Evolutionary conservation across 129 eudicot genomes (phyloP).

Genomic region (Daucus carota): DNA sequence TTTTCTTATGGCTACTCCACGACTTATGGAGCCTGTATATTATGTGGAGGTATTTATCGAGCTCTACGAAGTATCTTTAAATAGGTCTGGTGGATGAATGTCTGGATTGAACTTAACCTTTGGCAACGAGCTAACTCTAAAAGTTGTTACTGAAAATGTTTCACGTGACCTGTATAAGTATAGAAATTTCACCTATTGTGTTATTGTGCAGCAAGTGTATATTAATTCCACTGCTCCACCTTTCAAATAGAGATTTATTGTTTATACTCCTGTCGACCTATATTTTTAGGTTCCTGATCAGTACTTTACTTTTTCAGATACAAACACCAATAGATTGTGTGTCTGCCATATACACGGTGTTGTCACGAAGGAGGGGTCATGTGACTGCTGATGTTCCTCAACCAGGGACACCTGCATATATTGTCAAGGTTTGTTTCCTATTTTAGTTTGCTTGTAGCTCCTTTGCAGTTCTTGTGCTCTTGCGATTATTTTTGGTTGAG

Average conservation of each 20-base stretch:
- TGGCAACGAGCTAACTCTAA: background rate
- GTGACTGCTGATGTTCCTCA: constrained; percentile 97
- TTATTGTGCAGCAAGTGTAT: background rate
- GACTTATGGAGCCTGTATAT: constrained; percentile 97
- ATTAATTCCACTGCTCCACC: background rate
- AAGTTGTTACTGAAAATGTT: background rate
- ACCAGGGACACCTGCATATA: constrained; percentile 98
- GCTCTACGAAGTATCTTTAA: background rate
- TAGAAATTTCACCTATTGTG: background rate
- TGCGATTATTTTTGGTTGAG: background rate
- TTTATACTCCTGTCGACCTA: background rate
- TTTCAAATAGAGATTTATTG: background rate
- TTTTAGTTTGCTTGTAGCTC: background rate
- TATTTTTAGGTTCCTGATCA: background rate
- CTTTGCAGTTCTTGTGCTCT: background rate
- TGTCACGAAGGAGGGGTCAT: constrained; percentile 95
- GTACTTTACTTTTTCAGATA: constrained; percentile 49
- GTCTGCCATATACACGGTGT: constrained; percentile 88
- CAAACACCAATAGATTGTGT: constrained; percentile 98
- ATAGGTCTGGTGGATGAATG: background rate
- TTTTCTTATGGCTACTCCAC: constrained; percentile 98
- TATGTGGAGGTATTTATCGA: constrained; percentile 64
- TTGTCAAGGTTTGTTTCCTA: constrained; percentile 71
- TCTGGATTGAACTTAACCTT: too few species aligned
- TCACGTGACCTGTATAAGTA: background rate